phyloP scores from a whole-genome alignment of 306 rosid genomes.

The Cicer cuneatum region DNA sequence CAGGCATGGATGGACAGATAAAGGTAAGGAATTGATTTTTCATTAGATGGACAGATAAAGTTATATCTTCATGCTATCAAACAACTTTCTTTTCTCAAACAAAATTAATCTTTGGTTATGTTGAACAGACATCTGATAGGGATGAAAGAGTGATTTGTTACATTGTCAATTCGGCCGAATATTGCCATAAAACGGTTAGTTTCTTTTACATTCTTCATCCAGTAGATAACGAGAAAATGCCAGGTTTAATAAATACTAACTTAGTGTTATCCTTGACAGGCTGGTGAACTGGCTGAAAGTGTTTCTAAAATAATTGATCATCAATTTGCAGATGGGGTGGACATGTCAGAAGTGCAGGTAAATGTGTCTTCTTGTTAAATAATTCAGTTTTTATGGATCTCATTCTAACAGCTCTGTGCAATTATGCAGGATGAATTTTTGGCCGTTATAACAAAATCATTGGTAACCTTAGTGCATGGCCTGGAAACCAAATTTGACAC shows the following conservation, averaged over 20 bases:
- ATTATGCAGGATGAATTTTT: constrained; percentile 93
- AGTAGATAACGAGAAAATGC: constrained; percentile 35
- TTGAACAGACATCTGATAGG: constrained; percentile 91
- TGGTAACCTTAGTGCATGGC: constrained; percentile 92
- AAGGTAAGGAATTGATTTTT: constrained; percentile 64
- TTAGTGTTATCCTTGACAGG: constrained; percentile 57
- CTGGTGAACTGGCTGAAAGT: constrained; percentile 97
- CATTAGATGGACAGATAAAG: constrained; percentile 36
- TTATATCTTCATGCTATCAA: constrained; percentile 32
- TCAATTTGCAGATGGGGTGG: constrained; percentile 77
- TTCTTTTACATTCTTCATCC: constrained; percentile 49
- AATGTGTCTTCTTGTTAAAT: constrained; percentile 36
- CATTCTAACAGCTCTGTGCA: constrained; percentile 41
- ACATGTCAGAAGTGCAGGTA: constrained; percentile 99
- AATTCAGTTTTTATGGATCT: constrained; percentile 12
- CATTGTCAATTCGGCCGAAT: constrained; percentile 96
- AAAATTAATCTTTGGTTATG: constrained; percentile 43
- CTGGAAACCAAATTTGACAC: constrained; percentile 93
- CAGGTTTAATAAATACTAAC: constrained; percentile 46
- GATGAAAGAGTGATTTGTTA: constrained; percentile 97
- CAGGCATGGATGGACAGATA: constrained; percentile 99
- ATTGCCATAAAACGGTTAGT: constrained; percentile 85
- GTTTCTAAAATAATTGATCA: constrained; percentile 87
- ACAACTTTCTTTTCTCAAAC: constrained; percentile 21
- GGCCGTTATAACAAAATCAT: constrained; percentile 87